Conservation (phyloP, 345 rosid genomes). For the Geranium brycei region DNA sequence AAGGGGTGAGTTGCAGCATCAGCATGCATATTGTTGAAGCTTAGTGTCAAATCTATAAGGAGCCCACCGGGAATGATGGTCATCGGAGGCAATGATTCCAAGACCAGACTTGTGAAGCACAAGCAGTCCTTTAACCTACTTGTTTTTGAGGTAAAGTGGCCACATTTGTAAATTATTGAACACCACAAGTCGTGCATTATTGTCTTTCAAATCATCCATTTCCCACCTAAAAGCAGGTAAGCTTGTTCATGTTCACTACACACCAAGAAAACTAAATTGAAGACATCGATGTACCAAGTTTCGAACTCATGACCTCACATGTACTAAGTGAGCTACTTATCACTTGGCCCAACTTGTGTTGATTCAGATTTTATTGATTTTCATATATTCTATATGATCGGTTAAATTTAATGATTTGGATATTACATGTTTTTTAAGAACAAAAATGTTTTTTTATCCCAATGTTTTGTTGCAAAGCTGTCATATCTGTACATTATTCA, state of each 20-base stretch:
- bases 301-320: too few species aligned
- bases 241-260: neutral
- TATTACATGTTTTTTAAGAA: neutral
- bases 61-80: neutral
- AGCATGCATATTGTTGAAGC: neutral
- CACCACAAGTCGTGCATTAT: neutral
- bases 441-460: neutral
- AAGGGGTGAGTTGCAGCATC: too few species aligned
- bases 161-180: neutral
- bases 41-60: neutral
- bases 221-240: slow-evolving; percentile 1
- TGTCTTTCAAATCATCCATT: neutral
- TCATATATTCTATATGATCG: neutral
- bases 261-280: neutral
- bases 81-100: neutral
- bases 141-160: neutral
- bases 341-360: too few species aligned
- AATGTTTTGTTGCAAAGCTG: neutral
- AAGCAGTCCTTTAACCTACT: neutral
- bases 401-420: too few species aligned
- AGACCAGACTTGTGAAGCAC: neutral
- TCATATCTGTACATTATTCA: neutral
- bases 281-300: too few species aligned
- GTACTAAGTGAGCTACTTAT: too few species aligned
- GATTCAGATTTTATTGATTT: too few species aligned